These are phyloP conservation scores for Aspergillus proliferans DNA, from an alignment of 2,329 filamentous ascomycete genomes.

Conservation along the genomic window DNA sequence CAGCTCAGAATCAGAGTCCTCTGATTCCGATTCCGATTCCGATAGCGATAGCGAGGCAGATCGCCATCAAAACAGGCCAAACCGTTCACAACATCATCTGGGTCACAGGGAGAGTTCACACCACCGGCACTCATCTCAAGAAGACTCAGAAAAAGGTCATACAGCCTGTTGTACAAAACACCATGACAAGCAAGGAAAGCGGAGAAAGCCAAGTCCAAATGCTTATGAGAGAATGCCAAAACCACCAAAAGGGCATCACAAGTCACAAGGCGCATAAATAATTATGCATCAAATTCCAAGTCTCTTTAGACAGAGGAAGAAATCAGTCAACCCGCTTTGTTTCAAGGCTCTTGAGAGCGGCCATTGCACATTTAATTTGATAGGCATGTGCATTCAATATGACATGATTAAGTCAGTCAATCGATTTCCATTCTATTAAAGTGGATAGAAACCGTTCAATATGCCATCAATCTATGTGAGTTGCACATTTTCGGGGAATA, in stretches of 20 bases:
- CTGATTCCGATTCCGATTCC: constrained; percentile 50
- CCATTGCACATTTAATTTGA: too few relatives aligned
- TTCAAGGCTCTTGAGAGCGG: too few relatives aligned
- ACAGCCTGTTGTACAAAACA: constrained; percentile 13
- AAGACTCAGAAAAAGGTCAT: constrained; percentile 7
- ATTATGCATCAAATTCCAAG: not conserved
- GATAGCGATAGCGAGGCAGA: constrained; percentile 38
- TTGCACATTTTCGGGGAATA: too few relatives aligned
- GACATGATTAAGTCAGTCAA: too few relatives aligned
- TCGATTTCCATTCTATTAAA: too few relatives aligned
- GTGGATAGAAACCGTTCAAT: too few relatives aligned
- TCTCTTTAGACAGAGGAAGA: too few relatives aligned
- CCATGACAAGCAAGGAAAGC: constrained; percentile 17
- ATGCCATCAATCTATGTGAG: too few relatives aligned
- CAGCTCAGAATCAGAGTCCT: constrained; percentile 49
- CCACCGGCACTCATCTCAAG: constrained; percentile 10
- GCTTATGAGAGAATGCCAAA: constrained; percentile 44
- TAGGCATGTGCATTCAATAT: too few relatives aligned
- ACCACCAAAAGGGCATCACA: constrained; percentile 13
- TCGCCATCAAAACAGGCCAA: constrained; percentile 18
- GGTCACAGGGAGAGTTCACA: constrained; percentile 1
- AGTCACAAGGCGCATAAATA: constrained; percentile 8
- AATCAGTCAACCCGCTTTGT: too few relatives aligned
- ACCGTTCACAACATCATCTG: constrained; percentile 11
- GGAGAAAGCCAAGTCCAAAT: constrained; percentile 38